phyloP scores from a whole-genome alignment of 306 rosid species.

The Medicago lupulina region DNA sequence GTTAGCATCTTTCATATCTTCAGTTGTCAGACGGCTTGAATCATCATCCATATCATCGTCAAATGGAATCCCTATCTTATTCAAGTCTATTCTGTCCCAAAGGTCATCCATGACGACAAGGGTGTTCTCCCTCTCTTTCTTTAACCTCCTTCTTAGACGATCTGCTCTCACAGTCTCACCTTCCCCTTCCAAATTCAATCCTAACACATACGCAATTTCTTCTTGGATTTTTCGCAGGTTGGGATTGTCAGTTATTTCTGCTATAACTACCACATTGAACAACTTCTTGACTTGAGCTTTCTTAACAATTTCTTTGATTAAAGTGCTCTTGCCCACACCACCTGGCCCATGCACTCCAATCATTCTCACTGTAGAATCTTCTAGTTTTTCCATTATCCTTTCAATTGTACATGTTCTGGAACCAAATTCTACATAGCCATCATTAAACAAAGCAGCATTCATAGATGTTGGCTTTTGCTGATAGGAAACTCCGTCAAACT shows the following conservation, averaged over 20 bases:
- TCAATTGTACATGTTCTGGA: slow-evolving; percentile 20
- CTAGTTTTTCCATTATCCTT: slow-evolving; percentile 28
- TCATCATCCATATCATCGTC: slow-evolving; percentile 9
- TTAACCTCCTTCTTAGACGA: slow-evolving; percentile 18
- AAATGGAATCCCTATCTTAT: slow-evolving; percentile 33
- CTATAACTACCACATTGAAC: slow-evolving; percentile 16
- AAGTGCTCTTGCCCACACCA: slow-evolving; percentile 39
- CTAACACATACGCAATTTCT: slow-evolving; percentile 33
- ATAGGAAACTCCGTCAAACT: not conserved
- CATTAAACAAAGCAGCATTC: not conserved
- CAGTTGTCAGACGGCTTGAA: not conserved
- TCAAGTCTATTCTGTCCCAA: slow-evolving; percentile 26
- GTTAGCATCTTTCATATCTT: not conserved
- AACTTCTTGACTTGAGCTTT: slow-evolving; percentile 22
- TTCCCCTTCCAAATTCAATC: slow-evolving; percentile 25
- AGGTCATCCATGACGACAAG: slow-evolving; percentile 37
- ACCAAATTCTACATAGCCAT: slow-evolving; percentile 11
- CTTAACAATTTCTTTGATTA: slow-evolving; percentile 33
- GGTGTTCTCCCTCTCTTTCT: slow-evolving; percentile 11
- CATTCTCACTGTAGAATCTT: slow-evolving; percentile 30
- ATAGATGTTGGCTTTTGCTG: not conserved
- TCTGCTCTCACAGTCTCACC: slow-evolving; percentile 29
- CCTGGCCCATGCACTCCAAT: slow-evolving; percentile 34
- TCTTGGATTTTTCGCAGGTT: slow-evolving; percentile 17
- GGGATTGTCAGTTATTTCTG: slow-evolving; percentile 29